These are phyloP conservation scores for Paramecium tetraurelia DNA, from an alignment of 73 alveolate genomes.

Conservation along the genomic window DNA sequence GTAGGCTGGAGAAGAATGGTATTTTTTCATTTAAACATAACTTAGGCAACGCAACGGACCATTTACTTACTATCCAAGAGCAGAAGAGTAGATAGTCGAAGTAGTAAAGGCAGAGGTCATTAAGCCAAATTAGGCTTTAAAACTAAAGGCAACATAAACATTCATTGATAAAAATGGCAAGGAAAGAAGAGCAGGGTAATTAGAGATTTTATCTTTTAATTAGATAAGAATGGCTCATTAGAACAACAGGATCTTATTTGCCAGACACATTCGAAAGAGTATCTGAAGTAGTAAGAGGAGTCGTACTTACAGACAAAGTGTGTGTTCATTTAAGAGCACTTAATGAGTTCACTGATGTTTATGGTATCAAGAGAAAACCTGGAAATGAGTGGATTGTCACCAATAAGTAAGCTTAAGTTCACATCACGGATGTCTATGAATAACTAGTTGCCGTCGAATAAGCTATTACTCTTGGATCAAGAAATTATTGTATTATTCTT, in stretches of 20 bases:
- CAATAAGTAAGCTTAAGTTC: slow-evolving; percentile 68
- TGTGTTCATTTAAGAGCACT: slow-evolving; percentile 78
- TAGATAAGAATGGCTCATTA: slow-evolving; percentile 76
- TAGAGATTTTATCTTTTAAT: not conserved
- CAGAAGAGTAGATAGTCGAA: slow-evolving; percentile 65
- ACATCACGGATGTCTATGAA: slow-evolving; percentile 75
- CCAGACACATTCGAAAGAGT: slow-evolving; percentile 76
- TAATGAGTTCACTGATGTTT: slow-evolving; percentile 70
- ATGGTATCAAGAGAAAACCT: slow-evolving; percentile 75
- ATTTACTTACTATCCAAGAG: slow-evolving; percentile 75
- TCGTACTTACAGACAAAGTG: slow-evolving; percentile 67
- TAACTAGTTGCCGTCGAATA: slow-evolving; percentile 53
- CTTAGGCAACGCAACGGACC: slow-evolving; percentile 72
- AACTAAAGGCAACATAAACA: slow-evolving; percentile 66
- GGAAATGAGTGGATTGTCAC: slow-evolving; percentile 90
- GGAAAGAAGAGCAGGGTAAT: slow-evolving; percentile 74
- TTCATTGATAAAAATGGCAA: slow-evolving; percentile 66
- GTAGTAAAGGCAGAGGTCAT: slow-evolving; percentile 58
- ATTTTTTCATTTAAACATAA: not conserved
- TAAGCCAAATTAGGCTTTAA: slow-evolving; percentile 71
- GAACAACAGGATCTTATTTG: slow-evolving; percentile 72
- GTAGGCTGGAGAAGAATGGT: slow-evolving; percentile 81
- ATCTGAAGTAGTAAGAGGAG: slow-evolving; percentile 64
- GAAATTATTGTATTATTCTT: slow-evolving; percentile 69
- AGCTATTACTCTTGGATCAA: slow-evolving; percentile 66